Percentiles rank a stretch among this genome's conserved stretches.
These are phyloP conservation scores for Tetraselmis chui DNA, from an alignment of 139 green algal genomes.

Conservation along the genomic window DNA sequence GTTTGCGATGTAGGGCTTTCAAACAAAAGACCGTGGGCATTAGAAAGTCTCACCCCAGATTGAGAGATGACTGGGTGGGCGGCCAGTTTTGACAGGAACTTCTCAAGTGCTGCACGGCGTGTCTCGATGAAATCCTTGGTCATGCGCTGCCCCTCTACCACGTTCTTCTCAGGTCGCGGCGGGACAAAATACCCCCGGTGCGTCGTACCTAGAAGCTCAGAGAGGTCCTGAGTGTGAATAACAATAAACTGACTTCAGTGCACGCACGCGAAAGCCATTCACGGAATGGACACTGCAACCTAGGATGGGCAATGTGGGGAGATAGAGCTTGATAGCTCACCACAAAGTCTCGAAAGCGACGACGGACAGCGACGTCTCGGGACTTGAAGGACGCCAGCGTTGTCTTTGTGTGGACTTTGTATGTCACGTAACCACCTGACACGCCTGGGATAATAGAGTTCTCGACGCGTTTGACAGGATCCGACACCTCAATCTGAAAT, in stretches of 20 bases:
- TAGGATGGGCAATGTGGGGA: neutral
- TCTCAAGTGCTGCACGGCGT: slow-evolving; percentile 61
- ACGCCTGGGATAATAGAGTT: slow-evolving; percentile 33
- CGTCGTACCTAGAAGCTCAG: slow-evolving; percentile 56
- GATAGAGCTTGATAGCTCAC: too few species aligned
- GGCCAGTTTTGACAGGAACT: slow-evolving; percentile 73
- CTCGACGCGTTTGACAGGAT: slow-evolving; percentile 53
- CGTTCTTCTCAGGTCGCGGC: slow-evolving; percentile 79
- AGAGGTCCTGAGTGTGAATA: slow-evolving; percentile 38
- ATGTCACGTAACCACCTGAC: slow-evolving; percentile 45
- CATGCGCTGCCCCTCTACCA: slow-evolving; percentile 64
- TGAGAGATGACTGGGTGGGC: slow-evolving; percentile 61
- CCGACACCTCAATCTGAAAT: slow-evolving; percentile 43
- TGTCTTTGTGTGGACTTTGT: slow-evolving; percentile 44
- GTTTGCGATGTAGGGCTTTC: too few species aligned
- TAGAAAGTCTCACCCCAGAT: neutral
- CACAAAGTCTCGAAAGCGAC: slow-evolving; percentile 79
- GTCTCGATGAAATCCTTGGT: slow-evolving; percentile 76
- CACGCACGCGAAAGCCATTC: too few species aligned
- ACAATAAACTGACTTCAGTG: too few species aligned
- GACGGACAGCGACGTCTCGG: slow-evolving; percentile 44
- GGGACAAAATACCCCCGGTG: slow-evolving; percentile 87
- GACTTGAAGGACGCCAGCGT: slow-evolving; percentile 7
- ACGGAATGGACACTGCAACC: neutral
- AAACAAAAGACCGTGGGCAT: too few species aligned